phyloP scores from a whole-genome alignment of 1,284 basidiomycete genomes.

The Trichosporon ovoides region DNA sequence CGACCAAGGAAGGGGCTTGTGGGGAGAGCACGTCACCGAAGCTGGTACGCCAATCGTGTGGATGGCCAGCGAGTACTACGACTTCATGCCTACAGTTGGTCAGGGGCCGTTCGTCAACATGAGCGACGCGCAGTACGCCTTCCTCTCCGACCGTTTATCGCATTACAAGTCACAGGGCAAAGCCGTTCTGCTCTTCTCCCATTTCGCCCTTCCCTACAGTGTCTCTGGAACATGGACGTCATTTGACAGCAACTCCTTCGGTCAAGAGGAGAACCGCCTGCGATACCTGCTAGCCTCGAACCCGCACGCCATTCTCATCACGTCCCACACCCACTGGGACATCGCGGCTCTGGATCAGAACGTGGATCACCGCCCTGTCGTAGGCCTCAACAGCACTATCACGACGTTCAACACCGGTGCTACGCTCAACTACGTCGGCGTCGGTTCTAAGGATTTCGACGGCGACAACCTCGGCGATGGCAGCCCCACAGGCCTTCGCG shows the following conservation, averaged over 20 bases:
- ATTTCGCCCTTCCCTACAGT: neutral
- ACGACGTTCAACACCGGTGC: slow-evolving; percentile 9
- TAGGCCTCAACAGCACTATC: neutral
- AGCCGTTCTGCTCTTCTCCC: slow-evolving; percentile 6
- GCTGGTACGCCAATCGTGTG: slow-evolving; percentile 4
- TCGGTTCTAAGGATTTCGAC: neutral
- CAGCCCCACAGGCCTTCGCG: neutral
- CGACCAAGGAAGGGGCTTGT: neutral
- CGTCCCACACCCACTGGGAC: slow-evolving; percentile 9
- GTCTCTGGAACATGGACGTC: neutral
- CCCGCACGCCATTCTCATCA: slow-evolving; percentile 6
- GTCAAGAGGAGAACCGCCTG: neutral
- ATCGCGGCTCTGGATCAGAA: slow-evolving; percentile 5
- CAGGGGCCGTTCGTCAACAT: neutral
- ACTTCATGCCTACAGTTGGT: neutral
- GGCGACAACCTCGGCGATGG: neutral
- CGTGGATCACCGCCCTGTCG: slow-evolving; percentile 1
- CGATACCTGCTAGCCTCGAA: slow-evolving; percentile 8
- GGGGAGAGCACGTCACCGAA: slow-evolving; percentile 3
- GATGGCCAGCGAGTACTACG: slow-evolving; percentile 2
- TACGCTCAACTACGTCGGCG: neutral
- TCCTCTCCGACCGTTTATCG: neutral
- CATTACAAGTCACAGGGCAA: slow-evolving; percentile 1
- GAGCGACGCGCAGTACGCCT: slow-evolving; percentile 6
- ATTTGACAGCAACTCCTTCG: neutral